Evolutionary conservation across 2,329 filamentous ascomycete genomes (phyloP), one percentile per base, ranked within the genome.

Genomic region (Neofusicoccum ribis): DNA sequence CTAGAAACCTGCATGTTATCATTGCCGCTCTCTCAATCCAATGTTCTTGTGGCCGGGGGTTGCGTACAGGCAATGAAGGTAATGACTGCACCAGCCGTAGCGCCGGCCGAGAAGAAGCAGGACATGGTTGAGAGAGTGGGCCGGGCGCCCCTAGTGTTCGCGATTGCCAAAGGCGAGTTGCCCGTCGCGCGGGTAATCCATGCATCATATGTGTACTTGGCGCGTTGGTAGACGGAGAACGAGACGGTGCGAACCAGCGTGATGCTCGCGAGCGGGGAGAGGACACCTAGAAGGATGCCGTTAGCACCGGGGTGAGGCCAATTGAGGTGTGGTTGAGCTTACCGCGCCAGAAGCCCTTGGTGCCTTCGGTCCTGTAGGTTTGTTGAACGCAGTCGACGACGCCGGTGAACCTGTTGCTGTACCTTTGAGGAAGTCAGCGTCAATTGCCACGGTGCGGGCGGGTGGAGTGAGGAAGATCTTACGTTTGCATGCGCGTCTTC

Each of bases 401-500:
- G 70, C 86, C 91, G 69, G 85, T 84, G 79, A 91, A 93, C 68
- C 90, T 88, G 79, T 95, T 94, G 20, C 52, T 51, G 36, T 65
- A 65, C 36, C 63, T 65, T 39, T 15, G 20, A n/a, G 47, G 36
- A 12, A 8, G 56, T 75, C 77, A 66, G 50, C 34, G 27, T 58
- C 59, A 31, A 51, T 46, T 46, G 62, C 58, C 31, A 49, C 20
- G 43, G 37, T 7, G n/a, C 31, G 36, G 31, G 11, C 31, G 34
- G 31, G 15, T 31, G 39, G 14, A 37, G 43, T 12, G 31, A 27
- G 31, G 49, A 54, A 39, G n/a, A 20, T 56, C 78, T 68, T 77
- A 80, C 69, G 90, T 91, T 81, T 96, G 92, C 88, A 95, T 92
- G 73, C 92, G 90, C 64, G 91, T 93, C 83, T 96, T 96, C 76